phyloP scores from a whole-genome alignment of 345 rosid genomes.

The Aquilaria yunnanensis region DNA sequence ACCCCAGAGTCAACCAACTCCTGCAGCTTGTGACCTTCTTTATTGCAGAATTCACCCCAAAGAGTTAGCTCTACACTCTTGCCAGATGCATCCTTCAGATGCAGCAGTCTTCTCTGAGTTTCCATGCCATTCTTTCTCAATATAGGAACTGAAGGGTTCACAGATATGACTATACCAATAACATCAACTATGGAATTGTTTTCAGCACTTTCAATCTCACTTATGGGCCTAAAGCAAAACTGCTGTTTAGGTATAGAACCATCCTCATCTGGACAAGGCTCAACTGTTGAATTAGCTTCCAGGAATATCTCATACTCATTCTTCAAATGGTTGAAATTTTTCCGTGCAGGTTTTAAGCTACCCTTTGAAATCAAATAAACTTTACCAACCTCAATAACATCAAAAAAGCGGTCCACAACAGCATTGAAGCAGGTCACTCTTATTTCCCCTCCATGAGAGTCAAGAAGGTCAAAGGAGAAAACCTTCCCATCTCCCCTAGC shows the following conservation, averaged over 20 bases:
- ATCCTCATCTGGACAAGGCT: conserved; percentile 76
- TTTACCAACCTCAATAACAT: conserved; percentile 66
- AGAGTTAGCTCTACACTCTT: conserved; percentile 73
- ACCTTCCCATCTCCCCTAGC: conserved; percentile 93
- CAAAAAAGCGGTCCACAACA: conserved; percentile 75
- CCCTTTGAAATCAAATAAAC: conserved; percentile 87
- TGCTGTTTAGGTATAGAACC: conserved; percentile 80
- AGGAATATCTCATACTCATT: conserved; percentile 87
- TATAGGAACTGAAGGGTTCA: conserved; percentile 75
- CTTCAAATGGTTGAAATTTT: conserved; percentile 84
- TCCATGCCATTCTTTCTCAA: conserved; percentile 94
- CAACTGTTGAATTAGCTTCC: conserved; percentile 74
- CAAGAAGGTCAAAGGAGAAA: conserved; percentile 87
- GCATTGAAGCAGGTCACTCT: conserved; percentile 86
- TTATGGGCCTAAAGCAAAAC: conserved; percentile 71
- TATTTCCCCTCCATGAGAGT: conserved; percentile 90
- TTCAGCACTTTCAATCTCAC: conserved; percentile 75
- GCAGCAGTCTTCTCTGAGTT: conserved; percentile 80
- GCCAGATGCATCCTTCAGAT: conserved; percentile 75
- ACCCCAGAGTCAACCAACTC: conserved; percentile 64
- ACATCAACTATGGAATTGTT: conserved; percentile 72
- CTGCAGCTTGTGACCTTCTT: conserved; percentile 75
- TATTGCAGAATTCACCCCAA: conserved; percentile 90
- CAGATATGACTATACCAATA: conserved; percentile 65
- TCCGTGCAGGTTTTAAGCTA: conserved; percentile 79